Evolutionary conservation across 2,329 filamentous ascomycete genomes (phyloP).

Genomic region (Hawksworthiomyces lignivorus): DNA sequence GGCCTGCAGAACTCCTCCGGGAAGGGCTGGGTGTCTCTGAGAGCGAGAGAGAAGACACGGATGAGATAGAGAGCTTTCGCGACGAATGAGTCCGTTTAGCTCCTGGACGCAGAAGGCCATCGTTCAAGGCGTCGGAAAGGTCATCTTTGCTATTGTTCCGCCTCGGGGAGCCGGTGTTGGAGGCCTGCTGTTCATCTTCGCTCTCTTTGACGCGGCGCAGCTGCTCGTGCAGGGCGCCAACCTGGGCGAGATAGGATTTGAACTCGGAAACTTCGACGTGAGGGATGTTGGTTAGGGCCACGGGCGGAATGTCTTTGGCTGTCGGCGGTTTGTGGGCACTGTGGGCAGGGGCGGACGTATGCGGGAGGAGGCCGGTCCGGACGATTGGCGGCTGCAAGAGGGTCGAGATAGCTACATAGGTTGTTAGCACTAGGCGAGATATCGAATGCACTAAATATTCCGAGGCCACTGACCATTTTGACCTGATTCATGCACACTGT

Average conservation of each 20-base stretch:
- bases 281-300: slow-evolving; percentile 80
- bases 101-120: slow-evolving; percentile 41
- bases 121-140: slow-evolving; percentile 27
- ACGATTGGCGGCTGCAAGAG: slow-evolving; percentile 87
- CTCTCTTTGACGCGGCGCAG: slow-evolving; percentile 76
- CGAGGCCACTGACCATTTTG: slow-evolving; percentile 71
- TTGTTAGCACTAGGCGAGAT: background rate
- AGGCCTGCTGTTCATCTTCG: slow-evolving; percentile 51
- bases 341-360: slow-evolving; percentile 61
- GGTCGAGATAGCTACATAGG: slow-evolving; percentile 69
- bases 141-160: slow-evolving; percentile 37
- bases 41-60: slow-evolving; percentile 23
- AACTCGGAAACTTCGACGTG: slow-evolving; percentile 76
- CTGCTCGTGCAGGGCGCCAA: slow-evolving; percentile 82
- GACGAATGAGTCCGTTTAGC: slow-evolving; percentile 29
- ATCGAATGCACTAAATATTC: too few relatives aligned
- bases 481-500: slow-evolving; percentile 60
- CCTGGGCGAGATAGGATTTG: slow-evolving; percentile 73
- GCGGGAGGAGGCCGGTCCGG: slow-evolving; percentile 75
- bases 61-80: slow-evolving; percentile 38
- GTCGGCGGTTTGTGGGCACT: slow-evolving; percentile 77
- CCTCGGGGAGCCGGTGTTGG: slow-evolving; percentile 23
- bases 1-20: slow-evolving; percentile 38
- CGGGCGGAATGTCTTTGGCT: slow-evolving; percentile 83
- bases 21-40: slow-evolving; percentile 33